Evolutionary conservation across 2,329 filamentous ascomycete species (phyloP), one percentile per base, ranked within the genome.

Genomic region (Graphilbum fragrans): DNA sequence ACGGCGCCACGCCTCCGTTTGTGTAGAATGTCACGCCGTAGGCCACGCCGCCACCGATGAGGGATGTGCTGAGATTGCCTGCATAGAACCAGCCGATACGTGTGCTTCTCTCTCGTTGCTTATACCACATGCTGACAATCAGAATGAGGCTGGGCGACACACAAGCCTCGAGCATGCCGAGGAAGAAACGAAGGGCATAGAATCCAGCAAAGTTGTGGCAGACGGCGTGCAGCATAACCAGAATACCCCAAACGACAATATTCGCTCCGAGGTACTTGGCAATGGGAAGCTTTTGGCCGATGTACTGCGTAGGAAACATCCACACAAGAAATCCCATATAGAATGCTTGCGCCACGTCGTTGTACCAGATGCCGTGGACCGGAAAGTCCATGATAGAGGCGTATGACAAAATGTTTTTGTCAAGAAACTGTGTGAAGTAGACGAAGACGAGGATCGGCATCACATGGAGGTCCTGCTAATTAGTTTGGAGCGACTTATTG

Each of bases 61-160:
- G 23, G 16, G 33, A 42, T 21, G 46, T 45, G 6, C 27, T 41
- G 17, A 23, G 36, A 33, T 46, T 48, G 3, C 44, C 44, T 14
- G 38, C 41, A 20, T 46, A 48, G 31, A 44, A 47, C 25, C 41
- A 51, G 20, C 48, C 52, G 32, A 53, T 51, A n/a, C 58, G 53
- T 20, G 52, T 48, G 14, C 50, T 50, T 34, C 58, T 57, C 46
- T 61, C 58, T n/a, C 53, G 39, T 18, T 52, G 47, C 19, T 50
- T 54, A 45, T 52, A 55, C 20, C 52, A 48, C 49, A 53, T 54
- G 19, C 49, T 52, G 12, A 52, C 52, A 18, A 54, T 43, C 18
- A 55, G 42, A 7, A 54, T 50, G 45, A 51, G 50, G 4, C 47
- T 49, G 2, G 53, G 53, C 2, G 52, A 52, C 29, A 55, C 45